These are phyloP conservation scores for Acanthamoeba healyi DNA, from an alignment of 208 protist species.

Conservation along the genomic window DNA sequence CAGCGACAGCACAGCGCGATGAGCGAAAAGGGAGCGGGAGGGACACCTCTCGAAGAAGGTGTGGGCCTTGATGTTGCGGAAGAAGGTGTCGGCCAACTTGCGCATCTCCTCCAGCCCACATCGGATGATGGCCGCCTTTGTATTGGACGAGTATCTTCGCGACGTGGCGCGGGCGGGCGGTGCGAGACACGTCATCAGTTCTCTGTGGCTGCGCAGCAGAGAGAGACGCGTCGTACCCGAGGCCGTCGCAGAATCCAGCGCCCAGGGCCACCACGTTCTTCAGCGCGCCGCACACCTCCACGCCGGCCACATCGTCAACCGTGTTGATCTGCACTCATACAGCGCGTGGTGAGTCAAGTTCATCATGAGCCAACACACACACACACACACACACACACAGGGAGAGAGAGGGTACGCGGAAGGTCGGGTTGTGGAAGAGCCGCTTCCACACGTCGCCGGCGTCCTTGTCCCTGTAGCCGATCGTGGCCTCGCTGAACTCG, in stretches of 20 bases:
- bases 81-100: constrained; percentile 77
- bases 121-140: constrained; percentile 89
- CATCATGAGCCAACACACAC: too few species aligned
- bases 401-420: neutral
- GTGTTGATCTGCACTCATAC: constrained; percentile 45
- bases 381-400: too few species aligned
- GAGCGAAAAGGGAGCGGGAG: neutral
- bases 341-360: neutral
- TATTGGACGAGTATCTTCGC: constrained; percentile 79
- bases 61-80: neutral
- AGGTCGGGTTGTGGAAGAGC: constrained; percentile 4
- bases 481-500: constrained; percentile 88
- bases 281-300: constrained; percentile 88
- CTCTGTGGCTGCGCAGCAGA: neutral
- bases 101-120: constrained; percentile 87
- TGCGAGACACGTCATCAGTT: too few species aligned
- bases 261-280: constrained; percentile 89
- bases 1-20: too few species aligned
- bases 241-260: constrained; percentile 86
- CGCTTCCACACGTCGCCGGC: neutral
- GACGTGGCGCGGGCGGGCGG: too few species aligned
- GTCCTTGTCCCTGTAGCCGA: constrained; percentile 67
- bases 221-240: constrained; percentile 57
- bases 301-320: constrained; percentile 82
- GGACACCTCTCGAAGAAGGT: constrained; percentile 58